A percentile compares a stretch with the other conserved stretches of the same genome.
These are phyloP conservation scores for Paraleonurus japonicus DNA, from an alignment of 257 asterid genomes.

Conservation along the genomic window DNA sequence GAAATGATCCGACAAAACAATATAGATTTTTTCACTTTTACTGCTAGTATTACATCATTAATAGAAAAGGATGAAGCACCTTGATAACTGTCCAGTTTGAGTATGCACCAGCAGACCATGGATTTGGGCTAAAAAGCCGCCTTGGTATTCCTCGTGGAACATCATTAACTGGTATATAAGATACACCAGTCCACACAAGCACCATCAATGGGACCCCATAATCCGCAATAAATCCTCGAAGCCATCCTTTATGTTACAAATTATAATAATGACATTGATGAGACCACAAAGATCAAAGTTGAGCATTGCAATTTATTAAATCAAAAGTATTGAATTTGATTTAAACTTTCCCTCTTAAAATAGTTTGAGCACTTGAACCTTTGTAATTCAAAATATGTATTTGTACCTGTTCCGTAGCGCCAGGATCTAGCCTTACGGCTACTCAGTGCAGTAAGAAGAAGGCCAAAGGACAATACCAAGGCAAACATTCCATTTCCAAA, in stretches of 20 bases:
- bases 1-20: too few species aligned
- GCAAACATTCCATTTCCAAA: slow-evolving; percentile 99
- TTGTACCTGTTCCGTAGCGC: slow-evolving; percentile 98
- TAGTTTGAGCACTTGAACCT: background rate
- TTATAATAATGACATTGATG: background rate
- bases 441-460: slow-evolving; percentile 74
- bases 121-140: slow-evolving; percentile 95
- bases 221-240: slow-evolving; percentile 90
- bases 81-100: slow-evolving; percentile 92
- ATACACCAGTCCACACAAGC: slow-evolving; percentile 83
- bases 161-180: slow-evolving; percentile 68
- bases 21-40: background rate
- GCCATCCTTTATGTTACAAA: slow-evolving; percentile 59
- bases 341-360: background rate
- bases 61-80: slow-evolving; percentile 42
- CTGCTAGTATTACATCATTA: background rate
- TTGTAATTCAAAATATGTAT: background rate
- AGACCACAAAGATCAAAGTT: background rate
- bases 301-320: background rate
- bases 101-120: slow-evolving; percentile 98
- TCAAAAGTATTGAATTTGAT: slow-evolving; percentile 1
- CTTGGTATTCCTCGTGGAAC: slow-evolving; percentile 89
- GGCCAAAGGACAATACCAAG: slow-evolving; percentile 85
- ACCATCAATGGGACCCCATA: slow-evolving; percentile 98
- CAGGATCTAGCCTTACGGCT: slow-evolving; percentile 95